A percentile compares a stretch with the other conserved stretches of the same genome.
These are phyloP conservation scores for Pseudozyma flocculosa DNA, from an alignment of 1,284 basidiomycete species.

Conservation along the genomic window DNA sequence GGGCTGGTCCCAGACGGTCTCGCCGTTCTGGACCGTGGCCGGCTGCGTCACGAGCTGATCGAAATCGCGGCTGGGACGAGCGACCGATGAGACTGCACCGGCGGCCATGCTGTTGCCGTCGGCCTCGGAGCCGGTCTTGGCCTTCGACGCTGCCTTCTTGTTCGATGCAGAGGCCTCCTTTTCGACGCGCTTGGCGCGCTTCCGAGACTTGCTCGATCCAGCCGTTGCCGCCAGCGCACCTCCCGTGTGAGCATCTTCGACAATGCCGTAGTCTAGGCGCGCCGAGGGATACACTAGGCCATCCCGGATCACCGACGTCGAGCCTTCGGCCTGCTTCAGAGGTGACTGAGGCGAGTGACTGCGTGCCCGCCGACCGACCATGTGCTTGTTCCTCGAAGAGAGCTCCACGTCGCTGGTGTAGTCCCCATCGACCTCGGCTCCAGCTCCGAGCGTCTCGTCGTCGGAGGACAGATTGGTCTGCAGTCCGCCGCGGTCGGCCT, in stretches of 20 bases:
- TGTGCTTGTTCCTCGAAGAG: slow-evolving; percentile 13
- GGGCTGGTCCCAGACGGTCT: slow-evolving; percentile 50
- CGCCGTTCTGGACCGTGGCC: slow-evolving; percentile 26
- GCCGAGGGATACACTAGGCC: too few species aligned
- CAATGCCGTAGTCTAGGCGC: too few species aligned
- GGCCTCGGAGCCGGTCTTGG: slow-evolving; percentile 11
- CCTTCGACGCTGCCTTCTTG: slow-evolving; percentile 21
- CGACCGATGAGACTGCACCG: slow-evolving; percentile 12
- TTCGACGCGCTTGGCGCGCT: too few species aligned
- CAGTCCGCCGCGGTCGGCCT: slow-evolving; percentile 16
- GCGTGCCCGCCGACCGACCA: slow-evolving; percentile 15
- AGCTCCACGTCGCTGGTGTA: slow-evolving; percentile 8
- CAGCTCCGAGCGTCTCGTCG: background rate
- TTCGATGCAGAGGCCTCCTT: background rate
- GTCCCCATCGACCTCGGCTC: background rate
- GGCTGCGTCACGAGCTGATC: slow-evolving; percentile 22
- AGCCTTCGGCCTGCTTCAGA: slow-evolving; percentile 9
- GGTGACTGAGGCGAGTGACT: slow-evolving; percentile 30
- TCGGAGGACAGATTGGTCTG: slow-evolving; percentile 13
- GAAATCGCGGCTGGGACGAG: slow-evolving; percentile 27
- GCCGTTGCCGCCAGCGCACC: too few species aligned
- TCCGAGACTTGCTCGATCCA: too few species aligned
- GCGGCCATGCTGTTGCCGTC: background rate
- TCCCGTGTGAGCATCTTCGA: too few species aligned
- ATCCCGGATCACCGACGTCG: too few species aligned